Conservation (phyloP, 108 stramenopile genomes). For the Pseudonitzschia pungens region DNA sequence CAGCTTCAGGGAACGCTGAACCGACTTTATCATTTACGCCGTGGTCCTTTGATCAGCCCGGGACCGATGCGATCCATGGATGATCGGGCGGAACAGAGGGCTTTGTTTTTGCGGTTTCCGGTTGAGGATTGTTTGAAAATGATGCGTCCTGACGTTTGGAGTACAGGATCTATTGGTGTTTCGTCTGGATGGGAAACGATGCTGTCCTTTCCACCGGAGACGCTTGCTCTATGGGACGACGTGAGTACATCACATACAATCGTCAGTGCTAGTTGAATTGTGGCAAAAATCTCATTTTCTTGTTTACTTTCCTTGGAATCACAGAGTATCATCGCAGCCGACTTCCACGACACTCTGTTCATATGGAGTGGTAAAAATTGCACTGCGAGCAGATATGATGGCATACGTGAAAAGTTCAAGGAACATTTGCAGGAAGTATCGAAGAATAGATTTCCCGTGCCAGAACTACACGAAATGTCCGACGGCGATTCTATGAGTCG, state of each 20-base stretch:
- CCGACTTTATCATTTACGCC: constrained; percentile 51
- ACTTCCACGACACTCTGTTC: constrained; percentile 47
- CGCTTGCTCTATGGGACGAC: constrained; percentile 53
- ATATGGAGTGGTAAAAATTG: constrained; percentile 49
- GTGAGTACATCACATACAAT: constrained; percentile 21
- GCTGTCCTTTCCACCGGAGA: constrained; percentile 33
- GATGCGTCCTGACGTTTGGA: constrained; percentile 59
- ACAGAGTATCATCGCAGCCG: constrained; percentile 47
- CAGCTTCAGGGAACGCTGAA: constrained; percentile 47
- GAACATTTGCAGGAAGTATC: constrained; percentile 26
- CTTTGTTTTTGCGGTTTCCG: constrained; percentile 57
- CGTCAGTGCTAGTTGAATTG: background rate
- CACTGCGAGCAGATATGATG: constrained; percentile 33
- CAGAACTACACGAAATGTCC: constrained; percentile 38
- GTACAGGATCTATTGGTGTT: constrained; percentile 32
- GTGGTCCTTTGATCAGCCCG: constrained; percentile 56
- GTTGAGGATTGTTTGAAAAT: constrained; percentile 54
- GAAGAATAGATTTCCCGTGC: constrained; percentile 53
- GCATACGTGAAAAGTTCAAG: constrained; percentile 39
- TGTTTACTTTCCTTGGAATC: constrained; percentile 6
- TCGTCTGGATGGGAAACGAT: constrained; percentile 12
- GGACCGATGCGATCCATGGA: constrained; percentile 58
- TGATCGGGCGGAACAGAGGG: constrained; percentile 51
- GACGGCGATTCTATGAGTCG: constrained; percentile 74
- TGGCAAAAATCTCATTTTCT: background rate